A percentile compares a stretch with the other conserved stretches of the same genome.
Evolutionary conservation across 306 rosid species (phyloP).

Genomic region (Geum urbanum): DNA sequence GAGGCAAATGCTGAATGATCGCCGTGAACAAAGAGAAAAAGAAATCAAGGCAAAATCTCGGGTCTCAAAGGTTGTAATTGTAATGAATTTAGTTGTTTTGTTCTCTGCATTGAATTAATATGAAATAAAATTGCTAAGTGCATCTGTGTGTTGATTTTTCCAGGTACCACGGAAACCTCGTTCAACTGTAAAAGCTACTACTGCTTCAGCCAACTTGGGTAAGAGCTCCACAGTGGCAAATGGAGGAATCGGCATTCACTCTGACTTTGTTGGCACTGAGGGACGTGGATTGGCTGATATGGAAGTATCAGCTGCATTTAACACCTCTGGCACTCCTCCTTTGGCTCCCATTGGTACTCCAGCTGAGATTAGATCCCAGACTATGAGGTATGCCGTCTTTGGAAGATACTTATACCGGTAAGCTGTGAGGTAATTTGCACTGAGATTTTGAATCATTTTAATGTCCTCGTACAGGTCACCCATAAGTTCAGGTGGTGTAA

Average conservation of each 20-base stretch:
- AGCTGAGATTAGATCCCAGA: constrained; percentile 63
- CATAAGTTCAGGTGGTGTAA: constrained; percentile 44
- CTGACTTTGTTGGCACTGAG: constrained; percentile 50
- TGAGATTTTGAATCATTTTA: constrained; percentile 11
- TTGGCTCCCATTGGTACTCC: constrained; percentile 94
- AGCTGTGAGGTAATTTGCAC: not conserved
- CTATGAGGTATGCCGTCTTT: constrained; percentile 46
- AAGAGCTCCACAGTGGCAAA: constrained; percentile 38
- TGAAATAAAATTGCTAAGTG: constrained; percentile 16
- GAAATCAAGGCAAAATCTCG: constrained; percentile 84
- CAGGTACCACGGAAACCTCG: constrained; percentile 64
- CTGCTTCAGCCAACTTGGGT: constrained; percentile 36
- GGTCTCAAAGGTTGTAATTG: constrained; percentile 51
- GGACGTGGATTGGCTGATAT: constrained; percentile 39
- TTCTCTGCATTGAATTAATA: constrained; percentile 18
- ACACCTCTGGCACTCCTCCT: constrained; percentile 51
- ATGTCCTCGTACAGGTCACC: constrained; percentile 48
- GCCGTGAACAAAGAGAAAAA: constrained; percentile 87
- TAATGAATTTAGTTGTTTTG: constrained; percentile 9
- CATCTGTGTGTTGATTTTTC: constrained; percentile 17
- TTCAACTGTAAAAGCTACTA: constrained; percentile 36
- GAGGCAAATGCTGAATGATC: constrained; percentile 93
- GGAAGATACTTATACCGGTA: constrained; percentile 8
- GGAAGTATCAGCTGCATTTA: constrained; percentile 64
- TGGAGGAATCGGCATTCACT: constrained; percentile 33